Evolutionary conservation across 306 rosid species (phyloP).

Genomic region (Alnus glutinosa): DNA sequence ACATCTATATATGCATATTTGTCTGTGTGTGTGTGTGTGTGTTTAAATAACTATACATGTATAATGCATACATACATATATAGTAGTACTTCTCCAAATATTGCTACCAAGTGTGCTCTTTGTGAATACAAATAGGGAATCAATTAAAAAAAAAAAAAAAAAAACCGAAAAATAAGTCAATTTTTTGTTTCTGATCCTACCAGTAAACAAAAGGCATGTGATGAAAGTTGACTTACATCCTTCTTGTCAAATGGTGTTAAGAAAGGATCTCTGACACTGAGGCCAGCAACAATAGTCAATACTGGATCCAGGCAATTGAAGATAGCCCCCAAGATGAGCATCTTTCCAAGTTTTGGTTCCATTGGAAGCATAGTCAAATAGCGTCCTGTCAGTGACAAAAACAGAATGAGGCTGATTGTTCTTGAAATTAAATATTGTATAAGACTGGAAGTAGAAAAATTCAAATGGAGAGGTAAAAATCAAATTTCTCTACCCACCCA

Average conservation of each 20-base stretch:
- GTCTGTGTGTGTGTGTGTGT: neutral
- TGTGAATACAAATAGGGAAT: neutral
- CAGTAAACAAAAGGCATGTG: slow-evolving; percentile 7
- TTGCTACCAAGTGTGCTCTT: neutral
- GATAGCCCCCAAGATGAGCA: slow-evolving; percentile 83
- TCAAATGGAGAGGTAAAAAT: slow-evolving; percentile 7
- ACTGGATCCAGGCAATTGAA: slow-evolving; percentile 94
- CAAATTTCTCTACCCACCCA: slow-evolving; percentile 54
- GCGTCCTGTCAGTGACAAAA: slow-evolving; percentile 61
- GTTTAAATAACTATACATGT: neutral
- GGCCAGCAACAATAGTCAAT: slow-evolving; percentile 87
- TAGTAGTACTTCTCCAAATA: neutral
- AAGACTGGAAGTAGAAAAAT: slow-evolving; percentile 21
- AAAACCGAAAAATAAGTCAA: neutral
- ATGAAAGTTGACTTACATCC: slow-evolving; percentile 61
- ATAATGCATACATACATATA: neutral
- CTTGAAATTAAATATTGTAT: slow-evolving; percentile 7
- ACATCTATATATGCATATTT: neutral
- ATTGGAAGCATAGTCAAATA: slow-evolving; percentile 79
- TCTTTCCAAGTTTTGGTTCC: slow-evolving; percentile 98
- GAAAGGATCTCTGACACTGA: slow-evolving; percentile 96
- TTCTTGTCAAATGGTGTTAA: slow-evolving; percentile 82
- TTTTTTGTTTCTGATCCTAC: neutral
- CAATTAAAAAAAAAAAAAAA: neutral
- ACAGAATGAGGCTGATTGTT: slow-evolving; percentile 22